Evolutionary conservation across 1,284 basidiomycete genomes (phyloP).

Genomic region (Salmacisia buchloeana): DNA sequence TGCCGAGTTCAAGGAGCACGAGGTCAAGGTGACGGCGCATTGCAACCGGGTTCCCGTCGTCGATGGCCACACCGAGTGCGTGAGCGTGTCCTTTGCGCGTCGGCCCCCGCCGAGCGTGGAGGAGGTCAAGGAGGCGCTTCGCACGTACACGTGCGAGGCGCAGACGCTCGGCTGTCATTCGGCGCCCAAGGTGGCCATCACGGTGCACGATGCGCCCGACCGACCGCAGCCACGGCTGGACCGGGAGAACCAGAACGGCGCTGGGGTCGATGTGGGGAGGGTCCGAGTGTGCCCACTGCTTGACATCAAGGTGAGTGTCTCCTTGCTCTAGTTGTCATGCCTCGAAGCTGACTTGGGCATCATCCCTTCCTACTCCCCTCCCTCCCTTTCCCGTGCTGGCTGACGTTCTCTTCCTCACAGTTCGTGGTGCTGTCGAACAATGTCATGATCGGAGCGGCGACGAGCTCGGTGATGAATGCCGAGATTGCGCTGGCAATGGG

Average conservation of each 20-base stretch:
- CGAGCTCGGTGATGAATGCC: slow-evolving; percentile 94
- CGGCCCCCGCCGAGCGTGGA: slow-evolving; percentile 79
- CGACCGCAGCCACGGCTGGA: slow-evolving; percentile 91
- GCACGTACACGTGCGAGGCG: slow-evolving; percentile 69
- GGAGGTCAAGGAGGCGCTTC: slow-evolving; percentile 76
- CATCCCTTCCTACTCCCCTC: neutral
- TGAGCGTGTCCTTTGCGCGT: slow-evolving; percentile 75
- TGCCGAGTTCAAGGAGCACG: slow-evolving; percentile 72
- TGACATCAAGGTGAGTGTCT: slow-evolving; percentile 56
- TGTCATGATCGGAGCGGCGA: slow-evolving; percentile 92
- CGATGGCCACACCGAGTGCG: slow-evolving; percentile 83
- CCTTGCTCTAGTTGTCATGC: neutral
- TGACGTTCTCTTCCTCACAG: slow-evolving; percentile 38
- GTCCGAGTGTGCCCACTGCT: slow-evolving; percentile 84
- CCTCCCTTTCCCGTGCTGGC: neutral
- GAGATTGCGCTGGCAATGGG: slow-evolving; percentile 86
- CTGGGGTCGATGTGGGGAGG: slow-evolving; percentile 85
- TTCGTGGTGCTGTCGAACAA: slow-evolving; percentile 93
- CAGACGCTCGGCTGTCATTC: slow-evolving; percentile 76
- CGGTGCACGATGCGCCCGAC: slow-evolving; percentile 85
- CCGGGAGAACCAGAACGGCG: slow-evolving; percentile 81
- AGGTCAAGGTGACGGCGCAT: slow-evolving; percentile 77
- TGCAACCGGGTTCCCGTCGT: slow-evolving; percentile 90
- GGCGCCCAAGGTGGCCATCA: slow-evolving; percentile 78
- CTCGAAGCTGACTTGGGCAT: neutral